A percentile compares a stretch with the other conserved stretches of the same genome.
phyloP scores from a whole-genome alignment of 2,329 filamentous ascomycete species.

The Seiridium cupressi region DNA sequence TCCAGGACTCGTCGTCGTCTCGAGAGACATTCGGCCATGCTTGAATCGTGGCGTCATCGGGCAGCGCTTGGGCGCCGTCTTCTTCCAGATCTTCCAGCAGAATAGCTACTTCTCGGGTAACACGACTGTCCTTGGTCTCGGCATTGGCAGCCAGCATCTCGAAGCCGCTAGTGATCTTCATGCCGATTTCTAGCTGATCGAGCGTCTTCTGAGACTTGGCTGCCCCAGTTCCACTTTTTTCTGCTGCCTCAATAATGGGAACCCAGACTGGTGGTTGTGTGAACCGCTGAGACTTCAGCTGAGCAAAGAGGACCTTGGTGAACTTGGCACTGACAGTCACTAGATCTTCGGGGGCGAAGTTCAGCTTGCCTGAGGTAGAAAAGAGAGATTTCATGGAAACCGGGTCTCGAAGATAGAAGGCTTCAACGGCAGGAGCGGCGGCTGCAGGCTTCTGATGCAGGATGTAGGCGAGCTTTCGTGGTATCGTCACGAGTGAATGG shows the following conservation, averaged over 20 bases:
- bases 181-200: slow-evolving; percentile 65
- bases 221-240: slow-evolving; percentile 15
- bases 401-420: slow-evolving; percentile 88
- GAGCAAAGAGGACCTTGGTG: slow-evolving; percentile 86
- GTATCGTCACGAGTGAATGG: slow-evolving; percentile 69
- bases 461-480: slow-evolving; percentile 77
- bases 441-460: slow-evolving; percentile 73
- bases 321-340: slow-evolving; percentile 79
- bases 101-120: slow-evolving; percentile 73
- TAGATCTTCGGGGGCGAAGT: slow-evolving; percentile 75
- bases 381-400: slow-evolving; percentile 69
- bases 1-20: slow-evolving; percentile 87
- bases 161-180: slow-evolving; percentile 88
- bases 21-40: slow-evolving; percentile 59
- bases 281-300: slow-evolving; percentile 84
- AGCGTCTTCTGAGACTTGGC: slow-evolving; percentile 24
- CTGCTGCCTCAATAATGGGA: slow-evolving; percentile 28
- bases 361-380: slow-evolving; percentile 49
- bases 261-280: slow-evolving; percentile 57
- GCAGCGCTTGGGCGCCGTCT: slow-evolving; percentile 66
- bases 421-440: slow-evolving; percentile 81
- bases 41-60: slow-evolving; percentile 70
- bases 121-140: slow-evolving; percentile 64
- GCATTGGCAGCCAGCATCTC: slow-evolving; percentile 78
- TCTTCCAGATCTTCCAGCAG: slow-evolving; percentile 72